phyloP scores from a whole-genome alignment of 1,139 yeast species.

The Lodderomyces beijingensis region DNA sequence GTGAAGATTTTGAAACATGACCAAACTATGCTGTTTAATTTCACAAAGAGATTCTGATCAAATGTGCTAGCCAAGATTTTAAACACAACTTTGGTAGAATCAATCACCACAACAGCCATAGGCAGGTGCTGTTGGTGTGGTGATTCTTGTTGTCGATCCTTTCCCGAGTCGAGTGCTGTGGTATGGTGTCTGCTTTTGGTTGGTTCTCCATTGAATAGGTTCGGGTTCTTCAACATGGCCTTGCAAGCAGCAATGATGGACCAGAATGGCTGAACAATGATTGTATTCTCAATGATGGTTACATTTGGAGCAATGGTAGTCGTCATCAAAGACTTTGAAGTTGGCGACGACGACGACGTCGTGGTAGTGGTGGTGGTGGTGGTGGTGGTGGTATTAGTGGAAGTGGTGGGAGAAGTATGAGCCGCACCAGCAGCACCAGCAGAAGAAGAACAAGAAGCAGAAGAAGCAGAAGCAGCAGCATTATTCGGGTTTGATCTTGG shows the following conservation, averaged over 20 bases:
- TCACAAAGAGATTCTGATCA: conserved; percentile 33
- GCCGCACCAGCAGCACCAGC: conserved; percentile 11
- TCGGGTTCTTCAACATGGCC: conserved; percentile 47
- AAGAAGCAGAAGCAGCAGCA: conserved; percentile 13
- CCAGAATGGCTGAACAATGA: conserved; percentile 61
- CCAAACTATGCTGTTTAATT: conserved; percentile 64
- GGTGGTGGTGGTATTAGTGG: conserved; percentile 3
- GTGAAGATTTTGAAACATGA: conserved; percentile 36
- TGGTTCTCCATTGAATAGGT: conserved; percentile 52
- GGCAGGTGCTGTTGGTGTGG: conserved; percentile 9
- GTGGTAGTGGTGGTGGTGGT: conserved; percentile 13
- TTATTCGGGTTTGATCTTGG: conserved; percentile 7
- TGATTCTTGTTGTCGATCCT: neutral
- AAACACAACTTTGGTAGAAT: conserved; percentile 37
- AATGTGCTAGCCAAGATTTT: conserved; percentile 24
- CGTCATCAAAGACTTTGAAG: conserved; percentile 15
- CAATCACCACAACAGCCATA: conserved; percentile 27
- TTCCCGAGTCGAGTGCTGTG: conserved; percentile 2
- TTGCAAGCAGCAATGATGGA: conserved; percentile 59
- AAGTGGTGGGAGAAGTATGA: conserved; percentile 9
- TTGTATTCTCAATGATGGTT: conserved; percentile 28
- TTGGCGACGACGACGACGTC: conserved; percentile 11
- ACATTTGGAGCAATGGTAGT: conserved; percentile 18
- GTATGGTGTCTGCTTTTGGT: conserved; percentile 22
- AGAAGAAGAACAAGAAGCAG: conserved; percentile 12